Percentiles rank a stretch among this genome's conserved stretches.
phyloP scores from a whole-genome alignment of 2,329 filamentous ascomycete species.

The Ascosphaera aggregata region DNA sequence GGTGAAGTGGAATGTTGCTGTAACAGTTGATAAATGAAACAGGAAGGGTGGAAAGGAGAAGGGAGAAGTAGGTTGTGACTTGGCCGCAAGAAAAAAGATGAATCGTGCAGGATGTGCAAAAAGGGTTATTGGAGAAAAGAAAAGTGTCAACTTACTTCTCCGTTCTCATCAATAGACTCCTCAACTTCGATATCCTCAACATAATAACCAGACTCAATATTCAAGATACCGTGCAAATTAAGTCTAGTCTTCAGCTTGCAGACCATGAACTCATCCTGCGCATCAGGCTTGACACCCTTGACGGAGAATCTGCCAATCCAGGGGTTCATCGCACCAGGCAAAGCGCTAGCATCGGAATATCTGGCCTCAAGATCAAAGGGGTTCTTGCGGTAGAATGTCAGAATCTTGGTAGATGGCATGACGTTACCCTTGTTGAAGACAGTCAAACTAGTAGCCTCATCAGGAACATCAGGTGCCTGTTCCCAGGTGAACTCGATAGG shows the following conservation, averaged over 20 bases:
- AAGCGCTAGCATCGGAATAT: constrained; percentile 64
- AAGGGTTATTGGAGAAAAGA: not conserved
- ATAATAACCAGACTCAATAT: constrained; percentile 92
- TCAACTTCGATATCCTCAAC: constrained; percentile 96
- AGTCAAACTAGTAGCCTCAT: constrained; percentile 90
- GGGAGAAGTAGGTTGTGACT: not conserved
- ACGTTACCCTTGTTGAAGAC: constrained; percentile 97
- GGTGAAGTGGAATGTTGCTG: not conserved
- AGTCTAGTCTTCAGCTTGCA: constrained; percentile 98
- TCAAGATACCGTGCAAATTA: constrained; percentile 88
- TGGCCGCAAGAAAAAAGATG: too few species aligned
- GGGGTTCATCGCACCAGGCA: constrained; percentile 75
- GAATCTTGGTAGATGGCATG: constrained; percentile 94
- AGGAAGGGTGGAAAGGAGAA: constrained; percentile 2
- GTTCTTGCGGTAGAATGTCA: constrained; percentile 98
- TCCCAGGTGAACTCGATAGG: constrained; percentile 98
- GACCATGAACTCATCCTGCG: constrained; percentile 96
- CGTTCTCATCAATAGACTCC: constrained; percentile 63
- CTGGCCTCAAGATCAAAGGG: constrained; percentile 88
- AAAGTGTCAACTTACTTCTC: constrained; percentile 20
- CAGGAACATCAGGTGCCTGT: constrained; percentile 92
- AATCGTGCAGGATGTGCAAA: not conserved
- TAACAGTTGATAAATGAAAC: constrained; percentile 1
- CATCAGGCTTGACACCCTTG: constrained; percentile 86
- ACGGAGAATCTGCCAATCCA: constrained; percentile 98